phyloP scores from a whole-genome alignment of 257 asterid species.

The Solanum lignicaule region DNA sequence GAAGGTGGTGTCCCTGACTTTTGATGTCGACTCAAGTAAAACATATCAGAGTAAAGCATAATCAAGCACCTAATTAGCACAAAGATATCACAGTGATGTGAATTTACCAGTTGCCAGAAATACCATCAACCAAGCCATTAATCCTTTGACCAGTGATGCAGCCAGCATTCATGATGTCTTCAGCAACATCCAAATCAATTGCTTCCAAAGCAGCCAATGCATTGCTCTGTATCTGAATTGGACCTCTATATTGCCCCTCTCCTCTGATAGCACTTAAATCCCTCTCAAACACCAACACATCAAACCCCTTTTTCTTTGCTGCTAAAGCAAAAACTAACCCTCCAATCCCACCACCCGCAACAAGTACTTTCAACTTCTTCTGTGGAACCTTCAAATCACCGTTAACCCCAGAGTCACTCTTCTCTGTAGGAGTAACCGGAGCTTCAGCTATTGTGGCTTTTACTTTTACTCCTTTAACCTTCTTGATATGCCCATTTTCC shows the following conservation, averaged over 20 bases:
- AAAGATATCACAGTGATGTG: neutral
- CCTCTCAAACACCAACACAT: constrained; percentile 89
- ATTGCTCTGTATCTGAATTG: constrained; percentile 93
- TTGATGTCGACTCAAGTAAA: neutral
- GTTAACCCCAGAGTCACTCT: neutral
- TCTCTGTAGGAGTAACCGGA: neutral
- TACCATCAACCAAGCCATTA: constrained; percentile 83
- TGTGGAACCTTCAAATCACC: constrained; percentile 5
- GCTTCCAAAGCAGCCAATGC: constrained; percentile 96
- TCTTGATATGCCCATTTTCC: constrained; percentile 20
- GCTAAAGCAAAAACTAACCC: constrained; percentile 92
- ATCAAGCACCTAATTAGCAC: neutral
- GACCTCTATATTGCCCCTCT: constrained; percentile 93
- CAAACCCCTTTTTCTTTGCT: constrained; percentile 74
- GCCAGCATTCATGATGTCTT: constrained; percentile 59
- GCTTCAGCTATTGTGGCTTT: constrained; percentile 23
- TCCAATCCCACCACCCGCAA: constrained; percentile 97
- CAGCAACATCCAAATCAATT: constrained; percentile 83
- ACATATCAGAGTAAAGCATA: neutral
- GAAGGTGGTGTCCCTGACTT: neutral
- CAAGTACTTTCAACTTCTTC: constrained; percentile 62
- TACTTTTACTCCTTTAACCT: constrained; percentile 18
- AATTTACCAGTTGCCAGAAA: constrained; percentile 79
- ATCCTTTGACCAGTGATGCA: constrained; percentile 93
- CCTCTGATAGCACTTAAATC: constrained; percentile 95